A percentile compares a stretch with the other conserved stretches of the same genome.
These are phyloP conservation scores for Tylopilus orsonianus DNA, from an alignment of 1,284 basidiomycete genomes.

Conservation along the genomic window DNA sequence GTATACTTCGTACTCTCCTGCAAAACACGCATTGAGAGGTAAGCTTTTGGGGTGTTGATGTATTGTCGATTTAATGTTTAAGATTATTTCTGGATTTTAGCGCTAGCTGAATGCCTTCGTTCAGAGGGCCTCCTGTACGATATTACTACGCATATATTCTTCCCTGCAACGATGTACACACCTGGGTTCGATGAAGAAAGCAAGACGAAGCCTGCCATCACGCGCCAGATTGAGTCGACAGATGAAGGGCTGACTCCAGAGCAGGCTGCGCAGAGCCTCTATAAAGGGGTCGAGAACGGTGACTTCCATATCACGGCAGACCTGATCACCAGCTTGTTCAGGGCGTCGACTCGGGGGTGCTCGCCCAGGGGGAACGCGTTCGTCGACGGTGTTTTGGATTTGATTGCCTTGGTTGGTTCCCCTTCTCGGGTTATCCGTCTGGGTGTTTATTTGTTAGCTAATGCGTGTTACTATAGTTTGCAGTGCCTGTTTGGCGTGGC, in stretches of 20 bases:
- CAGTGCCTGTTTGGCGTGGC: constrained; percentile 34
- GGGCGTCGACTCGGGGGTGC: constrained; percentile 66
- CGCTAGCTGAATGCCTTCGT: constrained; percentile 83
- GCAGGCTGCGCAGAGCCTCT: constrained; percentile 59
- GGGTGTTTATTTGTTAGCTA: not conserved
- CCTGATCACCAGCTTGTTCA: constrained; percentile 67
- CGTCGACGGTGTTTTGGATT: constrained; percentile 21
- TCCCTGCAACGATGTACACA: constrained; percentile 83
- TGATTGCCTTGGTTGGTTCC: constrained; percentile 26
- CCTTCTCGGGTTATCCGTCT: not conserved
- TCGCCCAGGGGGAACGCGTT: constrained; percentile 45
- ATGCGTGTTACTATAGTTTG: constrained; percentile 21
- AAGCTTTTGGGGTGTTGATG: constrained; percentile 9
- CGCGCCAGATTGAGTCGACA: constrained; percentile 77
- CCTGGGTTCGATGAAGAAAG: constrained; percentile 84
- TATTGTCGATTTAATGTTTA: not conserved
- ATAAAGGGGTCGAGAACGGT: constrained; percentile 73
- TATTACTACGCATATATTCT: constrained; percentile 83
- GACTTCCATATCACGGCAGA: constrained; percentile 79
- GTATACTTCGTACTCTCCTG: constrained; percentile 84
- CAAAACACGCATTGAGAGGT: constrained; percentile 90
- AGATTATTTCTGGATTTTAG: constrained; percentile 38
- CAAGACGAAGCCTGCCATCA: constrained; percentile 78
- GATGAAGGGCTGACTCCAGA: constrained; percentile 73
- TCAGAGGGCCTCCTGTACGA: constrained; percentile 81